A percentile compares a stretch with the other conserved stretches of the same genome.
phyloP scores from a whole-genome alignment of 2,329 filamentous ascomycete species.

The Beauveria scarabaeidicola region DNA sequence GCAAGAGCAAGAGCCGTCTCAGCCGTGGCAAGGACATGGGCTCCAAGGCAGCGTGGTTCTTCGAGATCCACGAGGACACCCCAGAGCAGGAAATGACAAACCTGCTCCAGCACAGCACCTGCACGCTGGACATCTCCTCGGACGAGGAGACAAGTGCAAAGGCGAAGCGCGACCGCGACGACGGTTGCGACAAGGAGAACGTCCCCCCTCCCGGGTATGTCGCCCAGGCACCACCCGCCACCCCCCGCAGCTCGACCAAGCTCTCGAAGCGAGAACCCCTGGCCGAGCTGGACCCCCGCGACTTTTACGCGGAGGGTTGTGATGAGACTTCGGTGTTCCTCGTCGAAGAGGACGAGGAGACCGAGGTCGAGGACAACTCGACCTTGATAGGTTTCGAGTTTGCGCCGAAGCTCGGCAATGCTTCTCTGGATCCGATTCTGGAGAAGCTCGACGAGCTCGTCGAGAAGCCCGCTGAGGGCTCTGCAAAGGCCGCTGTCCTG shows the following conservation, averaged over 20 bases:
- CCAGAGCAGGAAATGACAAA: constrained; percentile 87
- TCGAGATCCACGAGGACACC: constrained; percentile 90
- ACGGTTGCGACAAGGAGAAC: constrained; percentile 83
- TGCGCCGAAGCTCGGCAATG: constrained; percentile 14
- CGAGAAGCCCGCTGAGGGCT: constrained; percentile 26
- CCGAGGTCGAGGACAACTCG: constrained; percentile 21
- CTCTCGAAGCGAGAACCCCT: constrained; percentile 59
- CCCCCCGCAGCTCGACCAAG: constrained; percentile 46
- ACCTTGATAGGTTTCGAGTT: constrained; percentile 14
- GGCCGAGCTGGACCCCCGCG: constrained; percentile 56
- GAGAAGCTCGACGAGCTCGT: constrained; percentile 30
- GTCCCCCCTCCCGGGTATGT: constrained; percentile 65
- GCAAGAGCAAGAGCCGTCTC: constrained; percentile 14
- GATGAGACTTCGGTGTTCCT: constrained; percentile 54
- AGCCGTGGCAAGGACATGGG: constrained; percentile 30
- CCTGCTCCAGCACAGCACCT: constrained; percentile 82
- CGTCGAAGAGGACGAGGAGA: constrained; percentile 52
- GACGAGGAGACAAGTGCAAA: constrained; percentile 66
- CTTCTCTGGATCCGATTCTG: constrained; percentile 11
- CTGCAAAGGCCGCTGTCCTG: constrained; percentile 38
- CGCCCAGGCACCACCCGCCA: constrained; percentile 40
- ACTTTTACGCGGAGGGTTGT: constrained; percentile 60
- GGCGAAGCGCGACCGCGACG: constrained; percentile 40
- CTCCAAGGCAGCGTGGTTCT: constrained; percentile 67
- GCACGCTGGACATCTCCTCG: constrained; percentile 78